Evolutionary conservation across 495 filamentous ascomycete species (phyloP), one percentile per base, ranked within the genome.

Genomic region (Trypethelium eluteriae): DNA sequence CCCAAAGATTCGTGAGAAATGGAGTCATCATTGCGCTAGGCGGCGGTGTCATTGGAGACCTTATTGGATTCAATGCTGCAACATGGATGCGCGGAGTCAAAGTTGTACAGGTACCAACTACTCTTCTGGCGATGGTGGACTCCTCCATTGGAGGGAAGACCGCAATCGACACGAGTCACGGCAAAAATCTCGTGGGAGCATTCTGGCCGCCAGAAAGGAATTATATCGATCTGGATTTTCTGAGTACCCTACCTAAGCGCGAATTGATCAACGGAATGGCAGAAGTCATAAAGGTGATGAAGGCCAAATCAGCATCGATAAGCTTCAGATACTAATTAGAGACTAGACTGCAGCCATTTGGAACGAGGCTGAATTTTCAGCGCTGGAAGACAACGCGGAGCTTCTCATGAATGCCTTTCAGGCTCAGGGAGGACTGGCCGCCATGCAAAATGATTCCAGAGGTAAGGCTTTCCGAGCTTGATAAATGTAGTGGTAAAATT

Each of bases 211-310:
- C 94, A 38, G 84, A 88, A 70, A 86, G 90, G 67, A 91, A 96
- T 70, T 98, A 94, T 73, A 93, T 98, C 68, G 94, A 98, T 78
- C 83, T 97, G 57, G 85, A 87, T 62, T 98, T 98, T 75, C 82
- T 98, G 71, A 91, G 94, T 74, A 96, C 90, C 7, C 81, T 98
- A 38, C 93, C 93, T 3, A 88, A 88, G 61, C 82, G 94, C 66
- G 93, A 98, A 77, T 93, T 98, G 76, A 92, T 98, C 76, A 98
- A 98, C 77, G 94, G 94, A 64, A 96, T 98, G 92, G 94, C 93
- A 62, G 94, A 98, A 79, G 93, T 98, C 65, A 86, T 98, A 74
- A 98, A 98, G 76, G 81, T 81, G 66, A 64, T 49, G 63, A 32
- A 3, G 34, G 6, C 18, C n/a, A 1, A 16, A 7, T 18, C n/a